Conservation (phyloP, 768 basidiomycete genomes). For the Boletus vinaceobasis region DNA sequence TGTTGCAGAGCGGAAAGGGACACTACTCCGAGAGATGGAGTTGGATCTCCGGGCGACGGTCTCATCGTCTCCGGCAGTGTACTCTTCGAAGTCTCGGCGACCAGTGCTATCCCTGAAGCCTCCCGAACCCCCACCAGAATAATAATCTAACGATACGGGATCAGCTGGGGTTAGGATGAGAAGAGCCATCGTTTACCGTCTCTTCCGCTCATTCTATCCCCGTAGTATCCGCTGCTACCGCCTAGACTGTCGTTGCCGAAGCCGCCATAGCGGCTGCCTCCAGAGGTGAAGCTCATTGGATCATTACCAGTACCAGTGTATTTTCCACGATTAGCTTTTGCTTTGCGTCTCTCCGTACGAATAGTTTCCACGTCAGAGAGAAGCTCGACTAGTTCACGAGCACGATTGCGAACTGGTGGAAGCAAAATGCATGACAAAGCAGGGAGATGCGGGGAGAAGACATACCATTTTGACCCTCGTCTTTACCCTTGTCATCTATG, state of each 20-base stretch:
- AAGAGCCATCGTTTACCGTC: conserved; percentile 33
- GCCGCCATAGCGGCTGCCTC: conserved; percentile 62
- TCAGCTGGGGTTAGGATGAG: conserved; percentile 3
- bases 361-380: conserved; percentile 90
- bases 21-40: conserved; percentile 34
- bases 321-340: conserved; percentile 86
- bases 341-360: conserved; percentile 84
- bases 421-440: background rate
- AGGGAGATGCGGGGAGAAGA: background rate
- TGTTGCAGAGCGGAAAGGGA: conserved; percentile 29
- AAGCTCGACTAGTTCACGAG: conserved; percentile 89
- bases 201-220: conserved; percentile 39
- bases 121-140: conserved; percentile 44
- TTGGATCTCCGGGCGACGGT: conserved; percentile 37
- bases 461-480: conserved; percentile 95
- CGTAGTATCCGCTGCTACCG: conserved; percentile 39
- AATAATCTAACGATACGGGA: conserved; percentile 29
- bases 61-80: conserved; percentile 97
- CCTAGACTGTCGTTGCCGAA: conserved; percentile 58
- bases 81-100: conserved; percentile 79
- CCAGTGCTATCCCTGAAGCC: conserved; percentile 60
- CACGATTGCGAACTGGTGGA: conserved; percentile 82
- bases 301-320: conserved; percentile 88
- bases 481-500: conserved; percentile 97
- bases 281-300: conserved; percentile 58